Evolutionary conservation across 2,329 filamentous ascomycete genomes (phyloP).

Genomic region (Ophiocordyceps sinensis): DNA sequence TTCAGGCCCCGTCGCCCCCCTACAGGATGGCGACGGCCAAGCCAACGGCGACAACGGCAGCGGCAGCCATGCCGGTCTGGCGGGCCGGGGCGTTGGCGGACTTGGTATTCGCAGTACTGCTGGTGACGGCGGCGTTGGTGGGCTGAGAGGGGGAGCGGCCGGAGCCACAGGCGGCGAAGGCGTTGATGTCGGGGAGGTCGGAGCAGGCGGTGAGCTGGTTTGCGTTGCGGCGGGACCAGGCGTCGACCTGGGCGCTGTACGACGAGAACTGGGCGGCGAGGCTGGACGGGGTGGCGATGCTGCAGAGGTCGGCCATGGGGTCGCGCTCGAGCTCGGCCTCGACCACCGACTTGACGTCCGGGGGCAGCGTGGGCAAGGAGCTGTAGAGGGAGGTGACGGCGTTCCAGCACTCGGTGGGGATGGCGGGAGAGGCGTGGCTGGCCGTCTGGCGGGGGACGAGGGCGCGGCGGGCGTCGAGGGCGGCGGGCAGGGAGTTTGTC

Average conservation of each 20-base stretch:
- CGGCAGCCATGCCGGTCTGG: conserved; percentile 15
- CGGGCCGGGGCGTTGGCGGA: conserved; percentile 8
- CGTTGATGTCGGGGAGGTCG: neutral
- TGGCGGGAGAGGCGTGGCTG: neutral
- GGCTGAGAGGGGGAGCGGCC: conserved; percentile 5
- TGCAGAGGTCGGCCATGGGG: conserved; percentile 17
- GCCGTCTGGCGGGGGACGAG: conserved; percentile 12
- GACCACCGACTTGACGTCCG: conserved; percentile 13
- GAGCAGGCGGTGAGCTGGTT: conserved; percentile 15
- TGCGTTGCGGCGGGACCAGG: conserved; percentile 16
- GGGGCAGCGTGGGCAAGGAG: conserved; percentile 15
- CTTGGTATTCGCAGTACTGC: neutral
- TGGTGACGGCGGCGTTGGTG: conserved; percentile 5
- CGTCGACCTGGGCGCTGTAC: conserved; percentile 15
- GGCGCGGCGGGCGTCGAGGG: conserved; percentile 6
- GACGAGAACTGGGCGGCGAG: conserved; percentile 15
- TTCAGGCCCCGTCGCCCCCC: no score
- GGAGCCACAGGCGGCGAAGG: neutral
- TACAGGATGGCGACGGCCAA: conserved; percentile 9
- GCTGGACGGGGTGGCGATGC: conserved; percentile 14
- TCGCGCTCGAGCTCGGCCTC: conserved; percentile 9
- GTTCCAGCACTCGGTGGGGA: conserved; percentile 8
- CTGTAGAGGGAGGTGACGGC: conserved; percentile 10
- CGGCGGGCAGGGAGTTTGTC: conserved; percentile 11
- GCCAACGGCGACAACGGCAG: conserved; percentile 15